Evolutionary conservation across 352 stramenopile genomes (phyloP), one percentile per base, ranked within the genome.

Genomic region (Elongisporangium senticosum): DNA sequence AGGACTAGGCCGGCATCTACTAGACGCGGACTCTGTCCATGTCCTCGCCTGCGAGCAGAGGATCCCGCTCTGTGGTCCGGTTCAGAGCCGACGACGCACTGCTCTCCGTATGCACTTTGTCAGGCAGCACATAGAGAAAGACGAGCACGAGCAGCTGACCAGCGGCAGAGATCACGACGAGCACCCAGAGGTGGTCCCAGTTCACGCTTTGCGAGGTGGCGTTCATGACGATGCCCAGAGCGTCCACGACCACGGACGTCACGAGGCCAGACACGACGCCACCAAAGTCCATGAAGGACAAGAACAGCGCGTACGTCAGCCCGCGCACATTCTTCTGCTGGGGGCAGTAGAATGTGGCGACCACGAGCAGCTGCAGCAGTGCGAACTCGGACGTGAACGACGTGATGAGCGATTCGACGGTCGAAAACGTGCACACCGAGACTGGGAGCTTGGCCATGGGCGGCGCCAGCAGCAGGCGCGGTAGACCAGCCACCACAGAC

Each of bases 221-320:
- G 49, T 93, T 76, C 0, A 72, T 63, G 2, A 79, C 71, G 24
- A 93, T 90, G 0, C 82, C 84, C 7, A 93, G 54, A 15, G 64
- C 53, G 14, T 68, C 73, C 37, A 90, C 79, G 24, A 90, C 39
- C 1, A 74, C 43, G 8, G 84, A 85, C 14, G 73, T 82, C 13
- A 89, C 61, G 14, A 93, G 53, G 8, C 81, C 79, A 4, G 81
- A 91, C 2, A 90, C 58, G 23, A 92, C 81, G 23, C 82, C 84
- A 15, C 84, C 84, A 67, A 93, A 90, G 69, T 93, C 82, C 80
- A 93, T 93, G 59, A 90, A 90, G 13, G 82, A 91, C 40, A 93
- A 64, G 61, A 79, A 93, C 54, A 93, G 63, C 49, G 84, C 82
- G 63, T 93, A 93, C 50, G 84, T 88, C 24, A 93, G 67, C 3